Base-by-base conservation (phyloP, 2,329 filamentous ascomycete species). In the Ceratocystis colombiana region DNA sequence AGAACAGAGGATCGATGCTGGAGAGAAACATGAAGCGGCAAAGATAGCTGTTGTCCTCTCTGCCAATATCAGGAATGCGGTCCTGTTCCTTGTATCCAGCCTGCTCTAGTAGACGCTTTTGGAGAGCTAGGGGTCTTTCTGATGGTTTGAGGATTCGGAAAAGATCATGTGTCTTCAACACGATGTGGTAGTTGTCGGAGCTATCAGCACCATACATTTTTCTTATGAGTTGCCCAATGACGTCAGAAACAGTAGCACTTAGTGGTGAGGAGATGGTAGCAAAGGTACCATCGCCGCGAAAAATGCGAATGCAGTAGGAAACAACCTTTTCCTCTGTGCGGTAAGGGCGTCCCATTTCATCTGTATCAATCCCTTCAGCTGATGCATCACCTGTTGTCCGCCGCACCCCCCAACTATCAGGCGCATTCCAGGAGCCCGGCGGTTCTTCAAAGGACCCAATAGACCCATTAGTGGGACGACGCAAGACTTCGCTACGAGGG, bases 1-100 rank as follows among this genome's bases (percentile, higher is more conserved):
- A 87, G 28, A 89, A 79, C 68, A 82, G 85, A n/a, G 61, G 64
- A n/a, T 68, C 67, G 8, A 59, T 37, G 22, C 75, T 77, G 17
- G 93, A 92, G 67, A 96, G 79, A 75, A 99, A 99, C 68, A 94
- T 90, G 77, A 99, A 97, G 5, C 94, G 89, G 73, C 92, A 96
- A 12, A 99, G 82, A 71, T 97, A 99, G 73, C 92, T 95, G 75
- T 97, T 96, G 78, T 99, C 94, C 75, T 99, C 94, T 67, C 94
- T 86, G 33, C 94, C 94, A 64, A 99, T 84, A 69, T 97, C 94
- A 74, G 96, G 93, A 59, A 99, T 85, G 48, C 85, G 86, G 75
- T 99, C 94, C 66, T 84, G 84, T 41, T 90, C 86, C 67, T 89
- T 87, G 73, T 97, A 99, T 8, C 94, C 94, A 64, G 93, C 88